Conservation (phyloP, 163 green algal species). For the Chlamydomonas reinhardtii region DNA sequence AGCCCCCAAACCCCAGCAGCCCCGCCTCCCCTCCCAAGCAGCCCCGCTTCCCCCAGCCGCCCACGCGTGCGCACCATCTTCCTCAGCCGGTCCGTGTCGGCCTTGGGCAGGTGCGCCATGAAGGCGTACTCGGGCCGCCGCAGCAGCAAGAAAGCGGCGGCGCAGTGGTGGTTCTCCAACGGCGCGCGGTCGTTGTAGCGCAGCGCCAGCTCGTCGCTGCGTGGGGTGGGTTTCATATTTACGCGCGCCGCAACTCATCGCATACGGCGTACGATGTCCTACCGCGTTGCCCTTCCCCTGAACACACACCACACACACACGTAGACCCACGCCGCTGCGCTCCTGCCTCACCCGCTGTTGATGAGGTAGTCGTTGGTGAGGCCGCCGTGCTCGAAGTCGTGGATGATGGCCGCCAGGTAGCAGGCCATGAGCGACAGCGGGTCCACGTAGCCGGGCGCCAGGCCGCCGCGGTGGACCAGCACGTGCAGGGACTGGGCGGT, state of each 20-base stretch:
- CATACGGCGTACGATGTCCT: too few relatives aligned
- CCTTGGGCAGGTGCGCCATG: slow-evolving; percentile 56
- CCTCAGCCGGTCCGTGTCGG: slow-evolving; percentile 60
- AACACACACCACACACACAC: not conserved
- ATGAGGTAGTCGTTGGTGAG: slow-evolving; percentile 68
- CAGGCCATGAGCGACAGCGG: slow-evolving; percentile 58
- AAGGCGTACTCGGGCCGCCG: slow-evolving; percentile 49
- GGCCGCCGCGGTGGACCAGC: slow-evolving; percentile 50
- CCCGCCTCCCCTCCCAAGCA: too few relatives aligned
- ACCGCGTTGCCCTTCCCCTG: too few relatives aligned
- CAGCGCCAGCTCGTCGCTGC: slow-evolving; percentile 40
- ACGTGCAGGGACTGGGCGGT: slow-evolving; percentile 41
- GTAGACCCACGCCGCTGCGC: too few relatives aligned
- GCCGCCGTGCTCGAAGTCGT: slow-evolving; percentile 67
- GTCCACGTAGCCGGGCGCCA: slow-evolving; percentile 64
- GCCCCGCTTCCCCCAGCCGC: too few relatives aligned
- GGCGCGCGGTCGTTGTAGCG: slow-evolving; percentile 60
- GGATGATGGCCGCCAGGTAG: slow-evolving; percentile 59
- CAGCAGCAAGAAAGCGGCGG: slow-evolving; percentile 56
- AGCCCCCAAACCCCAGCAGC: too few relatives aligned
- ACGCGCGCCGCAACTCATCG: too few relatives aligned
- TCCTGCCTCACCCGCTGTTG: slow-evolving; percentile 38
- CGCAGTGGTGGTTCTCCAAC: slow-evolving; percentile 65
- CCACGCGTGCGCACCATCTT: slow-evolving; percentile 69
- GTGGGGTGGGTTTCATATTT: not conserved